A percentile compares a stretch with the other conserved stretches of the same genome.
phyloP scores from a whole-genome alignment of 2,329 filamentous ascomycete species.

The Penicillium freii region DNA sequence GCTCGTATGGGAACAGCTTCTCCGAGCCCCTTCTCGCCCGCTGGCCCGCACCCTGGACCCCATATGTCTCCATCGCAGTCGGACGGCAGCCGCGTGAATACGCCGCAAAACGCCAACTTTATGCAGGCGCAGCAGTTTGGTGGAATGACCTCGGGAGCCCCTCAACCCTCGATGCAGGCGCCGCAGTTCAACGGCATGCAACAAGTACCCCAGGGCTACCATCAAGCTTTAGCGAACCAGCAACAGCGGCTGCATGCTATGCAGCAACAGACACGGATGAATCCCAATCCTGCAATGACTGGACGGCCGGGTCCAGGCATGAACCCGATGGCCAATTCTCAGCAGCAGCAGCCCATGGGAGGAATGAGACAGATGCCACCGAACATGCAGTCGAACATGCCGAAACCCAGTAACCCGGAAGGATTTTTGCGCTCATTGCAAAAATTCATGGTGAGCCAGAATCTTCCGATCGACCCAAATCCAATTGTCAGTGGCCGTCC shows the following conservation, averaged over 20 bases:
- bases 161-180: constrained; percentile 44
- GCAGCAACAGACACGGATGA: constrained; percentile 70
- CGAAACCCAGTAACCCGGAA: constrained; percentile 53
- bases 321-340: constrained; percentile 42
- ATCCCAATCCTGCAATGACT: constrained; percentile 40
- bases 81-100: constrained; percentile 63
- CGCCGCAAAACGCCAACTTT: constrained; percentile 71
- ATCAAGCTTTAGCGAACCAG: constrained; percentile 66
- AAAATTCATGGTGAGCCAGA: constrained; percentile 72
- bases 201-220: constrained; percentile 47
- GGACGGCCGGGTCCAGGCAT: constrained; percentile 37
- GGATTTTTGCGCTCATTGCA: constrained; percentile 73
- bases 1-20: constrained; percentile 87
- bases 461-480: constrained; percentile 70
- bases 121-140: constrained; percentile 54
- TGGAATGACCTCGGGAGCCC: constrained; percentile 40
- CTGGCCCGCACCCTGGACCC: constrained; percentile 61
- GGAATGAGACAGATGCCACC: constrained; percentile 52
- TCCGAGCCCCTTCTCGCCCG: constrained; percentile 83
- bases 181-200: constrained; percentile 50
- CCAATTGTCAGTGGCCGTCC: constrained; percentile 71
- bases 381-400: constrained; percentile 44
- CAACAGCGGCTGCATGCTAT: constrained; percentile 74
- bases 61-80: constrained; percentile 75
- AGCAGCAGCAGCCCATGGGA: constrained; percentile 38